Base-by-base conservation (phyloP, 2,329 filamentous ascomycete genomes). In the Monilinia vaccinii-corymbosi region DNA sequence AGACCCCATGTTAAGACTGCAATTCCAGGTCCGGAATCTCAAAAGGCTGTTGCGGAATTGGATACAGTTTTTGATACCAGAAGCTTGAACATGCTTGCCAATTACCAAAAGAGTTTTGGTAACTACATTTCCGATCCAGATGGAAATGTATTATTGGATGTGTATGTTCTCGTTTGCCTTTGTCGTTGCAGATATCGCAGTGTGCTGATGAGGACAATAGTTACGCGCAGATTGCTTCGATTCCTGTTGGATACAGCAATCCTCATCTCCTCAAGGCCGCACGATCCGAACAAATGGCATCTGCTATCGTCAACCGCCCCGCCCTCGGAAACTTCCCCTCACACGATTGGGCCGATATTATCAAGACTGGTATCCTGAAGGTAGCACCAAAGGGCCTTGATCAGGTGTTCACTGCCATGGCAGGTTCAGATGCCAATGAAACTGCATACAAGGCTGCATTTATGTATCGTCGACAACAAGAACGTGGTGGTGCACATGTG, bases 401-500 rank as follows among this genome's bases (percentile, higher is more conserved):
- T 76, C 87, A 91, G 74, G 88, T 92, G 68, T 92, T 92, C 77
- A 93, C 89, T 50, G 88, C 84, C 55, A 84, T 87, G 76, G 82
- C 88, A 47, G 89, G 89, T 61, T 91, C 87, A 38, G 89, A 93
- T 71, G 89, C 89, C 73, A 92, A 92, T 74, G 89, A 93, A 75
- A 85, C 88, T 52, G 89, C 89, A 60, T 93, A 88, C 81, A 93
- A 93, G 77, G 89, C 89, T 16, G 88, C 89, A 31, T 91, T 92
- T 76, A 93, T 93, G 86, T 90, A 84, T 77, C 84, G 84, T 73
- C 81, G 86, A 53, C 87, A 87, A 70, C 79, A 83, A 62, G 78
- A 90, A 77, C 87, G 89, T 68, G 87, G 87, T 44, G 71, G 71
- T 58, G 77, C 83, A 60, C 75, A 84, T 51, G 86, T 82, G 46